Percentiles rank a stretch among this genome's conserved stretches.
These are phyloP conservation scores for Phytophthora sp. DNA, from an alignment of 352 stramenopile genomes.

Conservation along the genomic window DNA sequence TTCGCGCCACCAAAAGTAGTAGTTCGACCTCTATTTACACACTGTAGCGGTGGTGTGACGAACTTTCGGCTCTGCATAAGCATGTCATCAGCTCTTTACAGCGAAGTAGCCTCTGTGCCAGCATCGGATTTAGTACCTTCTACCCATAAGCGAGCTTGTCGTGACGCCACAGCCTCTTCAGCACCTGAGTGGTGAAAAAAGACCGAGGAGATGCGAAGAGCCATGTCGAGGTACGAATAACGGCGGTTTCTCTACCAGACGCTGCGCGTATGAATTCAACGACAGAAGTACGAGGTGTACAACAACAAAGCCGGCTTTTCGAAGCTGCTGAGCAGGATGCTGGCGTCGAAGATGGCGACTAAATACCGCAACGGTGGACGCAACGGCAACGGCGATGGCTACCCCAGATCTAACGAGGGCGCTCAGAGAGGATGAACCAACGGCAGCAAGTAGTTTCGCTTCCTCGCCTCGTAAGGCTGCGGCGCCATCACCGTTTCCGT, in stretches of 20 bases:
- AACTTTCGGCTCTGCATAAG: background rate
- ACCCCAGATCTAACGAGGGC: no score
- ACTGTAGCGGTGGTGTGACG: no score
- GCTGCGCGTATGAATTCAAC: background rate
- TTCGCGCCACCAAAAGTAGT: no score
- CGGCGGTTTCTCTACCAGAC: background rate
- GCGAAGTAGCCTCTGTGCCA: background rate
- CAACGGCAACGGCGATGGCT: no score
- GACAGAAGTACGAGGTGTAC: constrained; percentile 5
- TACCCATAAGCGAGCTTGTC: background rate
- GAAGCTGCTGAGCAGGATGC: background rate
- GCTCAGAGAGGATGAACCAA: no score
- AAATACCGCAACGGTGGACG: no score
- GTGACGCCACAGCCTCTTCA: background rate
- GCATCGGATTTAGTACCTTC: background rate
- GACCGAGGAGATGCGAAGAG: background rate
- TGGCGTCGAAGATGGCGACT: background rate
- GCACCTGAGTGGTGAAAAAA: background rate
- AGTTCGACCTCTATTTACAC: no score
- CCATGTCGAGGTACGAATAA: background rate
- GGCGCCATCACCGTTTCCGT: no score
- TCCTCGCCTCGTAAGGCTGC: no score
- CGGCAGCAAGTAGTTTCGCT: no score
- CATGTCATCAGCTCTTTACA: no score
- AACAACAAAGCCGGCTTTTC: background rate